Evolutionary conservation across 192 early-diverging fungal genomes (phyloP).

Genomic region (Umbelopsis sp.): DNA sequence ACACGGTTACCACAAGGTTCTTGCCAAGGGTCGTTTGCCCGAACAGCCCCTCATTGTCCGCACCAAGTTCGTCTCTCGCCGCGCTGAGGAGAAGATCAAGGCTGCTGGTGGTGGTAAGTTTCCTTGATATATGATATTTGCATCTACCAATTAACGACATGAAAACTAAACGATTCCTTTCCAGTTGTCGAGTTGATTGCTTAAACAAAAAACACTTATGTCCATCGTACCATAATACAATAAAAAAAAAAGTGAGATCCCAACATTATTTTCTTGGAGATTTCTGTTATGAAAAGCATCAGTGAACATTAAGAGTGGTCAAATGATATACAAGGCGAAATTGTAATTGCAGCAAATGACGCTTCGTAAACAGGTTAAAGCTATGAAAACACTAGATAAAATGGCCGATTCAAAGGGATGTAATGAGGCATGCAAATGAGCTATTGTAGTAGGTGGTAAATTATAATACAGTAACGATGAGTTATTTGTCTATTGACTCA

Average conservation of each 20-base stretch:
- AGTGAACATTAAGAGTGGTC: neutral
- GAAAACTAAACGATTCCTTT: neutral
- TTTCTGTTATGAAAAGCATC: neutral
- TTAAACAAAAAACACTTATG: constrained; percentile 33
- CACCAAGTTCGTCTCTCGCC: constrained; percentile 84
- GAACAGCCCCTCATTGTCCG: constrained; percentile 92
- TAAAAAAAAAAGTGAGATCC: neutral
- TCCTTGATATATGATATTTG: neutral
- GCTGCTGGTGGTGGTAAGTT: constrained; percentile 78
- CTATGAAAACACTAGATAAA: neutral
- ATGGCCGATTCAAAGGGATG: neutral
- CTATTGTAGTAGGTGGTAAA: neutral
- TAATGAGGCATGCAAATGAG: neutral
- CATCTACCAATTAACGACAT: neutral
- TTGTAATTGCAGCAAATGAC: neutral
- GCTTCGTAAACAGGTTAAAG: too few species aligned
- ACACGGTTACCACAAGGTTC: constrained; percentile 90
- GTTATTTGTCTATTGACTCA: neutral
- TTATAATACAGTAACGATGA: neutral
- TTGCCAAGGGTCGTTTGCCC: constrained; percentile 90
- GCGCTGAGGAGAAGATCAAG: constrained; percentile 98
- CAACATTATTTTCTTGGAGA: neutral
- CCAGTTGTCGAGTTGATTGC: constrained; percentile 53
- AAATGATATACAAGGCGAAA: neutral
- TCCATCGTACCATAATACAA: constrained; percentile 9